These are phyloP conservation scores for Fermentozyma sake DNA, from an alignment of 1,139 yeast species.

Conservation along the genomic window DNA sequence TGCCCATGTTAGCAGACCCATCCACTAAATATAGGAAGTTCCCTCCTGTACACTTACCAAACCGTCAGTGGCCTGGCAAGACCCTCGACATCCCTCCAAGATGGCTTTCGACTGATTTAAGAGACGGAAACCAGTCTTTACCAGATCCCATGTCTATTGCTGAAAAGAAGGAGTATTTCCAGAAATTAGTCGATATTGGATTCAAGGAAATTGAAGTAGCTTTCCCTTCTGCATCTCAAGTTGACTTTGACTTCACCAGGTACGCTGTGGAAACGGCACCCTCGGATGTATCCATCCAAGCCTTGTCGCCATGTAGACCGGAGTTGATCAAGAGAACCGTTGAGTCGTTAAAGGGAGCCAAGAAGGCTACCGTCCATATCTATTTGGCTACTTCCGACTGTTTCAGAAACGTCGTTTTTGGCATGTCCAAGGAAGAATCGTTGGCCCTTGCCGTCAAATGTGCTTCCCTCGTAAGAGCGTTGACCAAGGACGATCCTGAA, in stretches of 20 bases:
- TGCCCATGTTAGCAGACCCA: slow-evolving; percentile 60
- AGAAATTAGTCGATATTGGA: slow-evolving; percentile 81
- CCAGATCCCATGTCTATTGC: slow-evolving; percentile 95
- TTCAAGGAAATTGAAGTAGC: slow-evolving; percentile 97
- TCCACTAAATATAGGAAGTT: slow-evolving; percentile 70
- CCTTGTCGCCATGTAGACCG: slow-evolving; percentile 87
- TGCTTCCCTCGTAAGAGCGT: slow-evolving; percentile 69
- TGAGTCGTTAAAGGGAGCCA: slow-evolving; percentile 85
- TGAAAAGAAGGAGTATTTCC: slow-evolving; percentile 85
- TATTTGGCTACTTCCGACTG: slow-evolving; percentile 90
- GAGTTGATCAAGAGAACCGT: slow-evolving; percentile 85
- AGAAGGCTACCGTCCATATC: slow-evolving; percentile 83
- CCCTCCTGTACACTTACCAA: slow-evolving; percentile 60
- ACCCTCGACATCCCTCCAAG: slow-evolving; percentile 79
- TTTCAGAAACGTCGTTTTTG: slow-evolving; percentile 88
- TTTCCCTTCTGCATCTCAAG: slow-evolving; percentile 93
- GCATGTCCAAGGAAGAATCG: slow-evolving; percentile 77
- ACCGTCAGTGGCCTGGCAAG: slow-evolving; percentile 85
- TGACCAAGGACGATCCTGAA: slow-evolving; percentile 84
- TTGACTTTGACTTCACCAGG: slow-evolving; percentile 93
- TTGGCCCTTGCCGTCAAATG: slow-evolving; percentile 77
- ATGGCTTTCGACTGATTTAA: slow-evolving; percentile 92
- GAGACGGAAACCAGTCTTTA: slow-evolving; percentile 96
- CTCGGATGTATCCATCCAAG: slow-evolving; percentile 88
- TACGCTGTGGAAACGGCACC: slow-evolving; percentile 92